phyloP scores from a whole-genome alignment of 768 basidiomycete genomes.

The Calvatia gigantea region DNA sequence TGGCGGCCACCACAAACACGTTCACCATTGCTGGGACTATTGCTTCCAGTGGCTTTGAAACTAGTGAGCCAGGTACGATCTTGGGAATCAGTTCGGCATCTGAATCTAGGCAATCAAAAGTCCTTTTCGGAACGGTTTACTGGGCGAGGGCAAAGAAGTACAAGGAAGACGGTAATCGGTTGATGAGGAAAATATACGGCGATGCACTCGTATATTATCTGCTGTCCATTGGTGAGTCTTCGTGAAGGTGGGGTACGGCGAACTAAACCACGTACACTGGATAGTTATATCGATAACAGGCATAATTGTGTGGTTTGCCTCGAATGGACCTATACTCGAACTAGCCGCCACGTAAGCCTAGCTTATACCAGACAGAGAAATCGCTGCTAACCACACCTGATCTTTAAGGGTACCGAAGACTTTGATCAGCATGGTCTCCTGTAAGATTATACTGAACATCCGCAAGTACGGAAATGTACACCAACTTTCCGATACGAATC shows the following conservation, averaged over 20 bases:
- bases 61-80: neutral
- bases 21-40: neutral
- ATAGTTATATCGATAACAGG: neutral
- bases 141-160: neutral
- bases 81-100: neutral
- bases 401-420: neutral
- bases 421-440: neutral
- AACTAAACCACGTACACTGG: neutral
- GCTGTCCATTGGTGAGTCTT: neutral
- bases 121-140: neutral
- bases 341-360: neutral
- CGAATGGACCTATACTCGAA: neutral
- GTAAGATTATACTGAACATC: conserved; percentile 1
- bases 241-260: neutral
- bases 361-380: too few relatives aligned
- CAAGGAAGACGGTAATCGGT: neutral
- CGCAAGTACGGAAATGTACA: neutral
- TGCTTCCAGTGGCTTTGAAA: neutral
- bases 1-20: neutral
- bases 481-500: neutral
- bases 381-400: neutral
- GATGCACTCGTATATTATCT: neutral
- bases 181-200: conserved; percentile 1
- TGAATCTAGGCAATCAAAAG: neutral
- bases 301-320: neutral